Evolutionary conservation across 2,329 filamentous ascomycete genomes (phyloP).

Genomic region (Aspergillus sclerotialis): DNA sequence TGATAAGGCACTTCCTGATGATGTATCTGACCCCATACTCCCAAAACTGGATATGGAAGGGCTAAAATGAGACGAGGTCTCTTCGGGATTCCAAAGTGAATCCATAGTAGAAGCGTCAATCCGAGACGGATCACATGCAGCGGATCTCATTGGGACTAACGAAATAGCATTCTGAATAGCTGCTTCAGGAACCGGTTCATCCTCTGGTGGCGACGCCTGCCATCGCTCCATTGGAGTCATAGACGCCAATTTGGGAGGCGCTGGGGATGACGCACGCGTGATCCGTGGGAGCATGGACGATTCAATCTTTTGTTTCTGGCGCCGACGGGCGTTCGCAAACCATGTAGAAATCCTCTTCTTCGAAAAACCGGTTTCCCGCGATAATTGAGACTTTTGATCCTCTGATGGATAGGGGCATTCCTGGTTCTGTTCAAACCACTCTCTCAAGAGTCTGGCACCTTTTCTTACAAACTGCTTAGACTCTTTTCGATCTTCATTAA

Average conservation of each 20-base stretch:
- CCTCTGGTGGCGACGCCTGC: slow-evolving; percentile 39
- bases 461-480: slow-evolving; percentile 39
- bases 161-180: slow-evolving; percentile 33
- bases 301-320: slow-evolving; percentile 33
- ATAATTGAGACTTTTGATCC: slow-evolving; percentile 37
- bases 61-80: slow-evolving; percentile 19
- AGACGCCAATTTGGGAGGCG: slow-evolving; percentile 23
- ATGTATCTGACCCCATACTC: slow-evolving; percentile 21
- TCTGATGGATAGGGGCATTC: slow-evolving; percentile 45
- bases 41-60: slow-evolving; percentile 26
- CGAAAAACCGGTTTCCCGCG: slow-evolving; percentile 40
- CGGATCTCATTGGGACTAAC: neutral
- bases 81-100: slow-evolving; percentile 20
- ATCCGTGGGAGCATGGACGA: slow-evolving; percentile 30
- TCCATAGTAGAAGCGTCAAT: neutral
- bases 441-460: slow-evolving; percentile 38
- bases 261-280: slow-evolving; percentile 30
- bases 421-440: slow-evolving; percentile 42
- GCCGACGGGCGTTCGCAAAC: slow-evolving; percentile 47
- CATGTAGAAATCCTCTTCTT: slow-evolving; percentile 43
- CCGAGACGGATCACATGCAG: neutral
- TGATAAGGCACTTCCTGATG: slow-evolving; percentile 24
- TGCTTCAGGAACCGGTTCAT: slow-evolving; percentile 36
- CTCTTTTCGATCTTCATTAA: slow-evolving; percentile 12
- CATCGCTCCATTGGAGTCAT: slow-evolving; percentile 45